A percentile compares a stretch with the other conserved stretches of the same genome.
These are phyloP conservation scores for Aspergillus uvarum DNA, from an alignment of 2,329 filamentous ascomycete species.

Conservation along the genomic window DNA sequence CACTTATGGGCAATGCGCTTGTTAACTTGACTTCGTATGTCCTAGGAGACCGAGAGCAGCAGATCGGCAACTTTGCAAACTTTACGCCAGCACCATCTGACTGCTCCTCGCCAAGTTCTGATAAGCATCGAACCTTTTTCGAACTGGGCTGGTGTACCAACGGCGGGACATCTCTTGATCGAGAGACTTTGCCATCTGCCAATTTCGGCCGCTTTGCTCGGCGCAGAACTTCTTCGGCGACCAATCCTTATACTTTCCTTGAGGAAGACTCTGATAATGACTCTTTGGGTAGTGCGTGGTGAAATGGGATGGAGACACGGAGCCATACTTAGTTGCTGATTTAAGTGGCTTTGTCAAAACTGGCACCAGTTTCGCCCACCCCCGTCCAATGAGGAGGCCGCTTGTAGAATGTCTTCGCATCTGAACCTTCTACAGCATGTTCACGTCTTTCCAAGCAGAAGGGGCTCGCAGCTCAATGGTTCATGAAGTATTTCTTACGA, in stretches of 20 bases:
- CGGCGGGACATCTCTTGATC: neutral
- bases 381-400: neutral
- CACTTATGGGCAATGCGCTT: slow-evolving; percentile 24
- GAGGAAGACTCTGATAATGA: neutral
- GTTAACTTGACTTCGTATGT: slow-evolving; percentile 23
- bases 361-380: too few species aligned
- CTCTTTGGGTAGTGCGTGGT: too few species aligned
- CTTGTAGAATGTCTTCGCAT: neutral
- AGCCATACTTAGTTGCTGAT: too few species aligned
- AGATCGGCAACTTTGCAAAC: slow-evolving; percentile 17
- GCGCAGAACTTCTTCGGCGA: neutral
- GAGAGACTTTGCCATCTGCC: neutral
- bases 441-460: neutral
- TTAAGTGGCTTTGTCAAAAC: too few species aligned
- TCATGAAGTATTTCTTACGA: neutral
- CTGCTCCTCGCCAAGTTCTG: slow-evolving; percentile 16
- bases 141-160: slow-evolving; percentile 4
- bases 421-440: neutral
- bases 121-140: slow-evolving; percentile 25
- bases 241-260: neutral
- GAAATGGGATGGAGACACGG: too few species aligned
- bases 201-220: neutral
- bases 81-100: slow-evolving; percentile 15
- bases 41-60: slow-evolving; percentile 6
- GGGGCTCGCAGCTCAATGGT: neutral